phyloP scores from a whole-genome alignment of 139 green algal genomes.

The Coelastrella sp. region DNA sequence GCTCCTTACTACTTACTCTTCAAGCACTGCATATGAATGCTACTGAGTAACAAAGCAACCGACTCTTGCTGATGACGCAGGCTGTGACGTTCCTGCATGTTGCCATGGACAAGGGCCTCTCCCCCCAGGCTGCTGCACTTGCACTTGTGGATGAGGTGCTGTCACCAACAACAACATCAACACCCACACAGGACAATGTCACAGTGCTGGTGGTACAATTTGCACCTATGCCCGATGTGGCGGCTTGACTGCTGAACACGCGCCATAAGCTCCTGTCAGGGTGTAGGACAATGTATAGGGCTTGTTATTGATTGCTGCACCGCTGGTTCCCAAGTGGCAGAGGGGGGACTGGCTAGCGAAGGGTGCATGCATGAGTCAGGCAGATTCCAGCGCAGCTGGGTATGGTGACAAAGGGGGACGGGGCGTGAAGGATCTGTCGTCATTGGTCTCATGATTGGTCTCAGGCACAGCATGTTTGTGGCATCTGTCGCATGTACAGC shows the following conservation, averaged over 20 bases:
- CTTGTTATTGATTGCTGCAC: not conserved
- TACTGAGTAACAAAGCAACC: not conserved
- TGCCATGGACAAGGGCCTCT: conserved; percentile 14
- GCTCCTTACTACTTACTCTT: not conserved
- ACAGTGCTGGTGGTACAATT: conserved; percentile 40
- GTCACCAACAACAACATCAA: not conserved
- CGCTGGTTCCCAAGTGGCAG: not conserved
- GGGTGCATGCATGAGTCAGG: too few species aligned
- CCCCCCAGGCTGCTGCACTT: conserved; percentile 12
- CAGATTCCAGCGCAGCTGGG: too few species aligned
- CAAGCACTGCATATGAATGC: not conserved
- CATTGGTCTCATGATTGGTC: too few species aligned
- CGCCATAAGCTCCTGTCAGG: too few species aligned
- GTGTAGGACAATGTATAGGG: too few species aligned
- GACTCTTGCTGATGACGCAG: not conserved
- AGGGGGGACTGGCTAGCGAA: too few species aligned
- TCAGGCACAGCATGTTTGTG: too few species aligned
- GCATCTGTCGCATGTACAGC: too few species aligned
- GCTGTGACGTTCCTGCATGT: conserved; percentile 32
- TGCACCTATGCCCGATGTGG: conserved; percentile 29
- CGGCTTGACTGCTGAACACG: not conserved
- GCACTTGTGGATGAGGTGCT: conserved; percentile 28
- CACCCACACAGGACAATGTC: conserved; percentile 33
- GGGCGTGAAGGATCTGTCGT: too few species aligned
- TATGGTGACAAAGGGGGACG: too few species aligned